Evolutionary conservation across 345 rosid species (phyloP), one percentile per base, ranked within the genome.

Genomic region (Physaria fendleri): DNA sequence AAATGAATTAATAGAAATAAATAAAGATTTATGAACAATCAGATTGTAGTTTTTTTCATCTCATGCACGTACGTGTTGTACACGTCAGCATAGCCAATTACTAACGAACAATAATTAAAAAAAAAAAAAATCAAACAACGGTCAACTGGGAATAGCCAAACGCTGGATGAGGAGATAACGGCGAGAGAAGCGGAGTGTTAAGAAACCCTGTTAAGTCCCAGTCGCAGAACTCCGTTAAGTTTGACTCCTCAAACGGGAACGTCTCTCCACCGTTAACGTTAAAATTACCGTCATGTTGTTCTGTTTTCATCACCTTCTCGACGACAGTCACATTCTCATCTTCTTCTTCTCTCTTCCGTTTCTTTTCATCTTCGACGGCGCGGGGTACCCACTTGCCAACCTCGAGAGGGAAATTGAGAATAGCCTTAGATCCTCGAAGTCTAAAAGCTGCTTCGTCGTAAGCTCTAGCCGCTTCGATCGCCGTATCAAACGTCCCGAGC

Each of bases 401-500:
- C 7, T 88, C 96, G 3, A 85, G 80, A 4, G 98, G 98, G 66
- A 88, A 91, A 64, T 91, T 91, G 17, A 91, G 70, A 23, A 91
- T 84, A 9, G 98, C 96, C 34, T 85, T 91, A 0, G 95, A 77
- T 10, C 96, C 90, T 1, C 98, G 88, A 25, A 91, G 79, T 57
- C 61, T 64, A 72, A 88, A 91, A 30, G 98, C 92, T 0, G 98
- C 92, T 53, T 72, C 46, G 52, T 91, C 98, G 64, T 91, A 91
- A 48, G 95, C 96, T 72, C 71, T 78, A 5, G 96, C 98, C 23
- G 96, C 98, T 69, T 82, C 88, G 3, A 83, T 57, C 13, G 84
- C 85, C 0, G 83, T 73, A 30, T 85, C 84, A 50, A 77, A 91
- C 6, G 98, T 91, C 34, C 98, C 98, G 0, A 91, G 84, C 98